These are phyloP conservation scores for Lathyrus oleraceus DNA, from an alignment of 306 rosid genomes.

Conservation along the genomic window DNA sequence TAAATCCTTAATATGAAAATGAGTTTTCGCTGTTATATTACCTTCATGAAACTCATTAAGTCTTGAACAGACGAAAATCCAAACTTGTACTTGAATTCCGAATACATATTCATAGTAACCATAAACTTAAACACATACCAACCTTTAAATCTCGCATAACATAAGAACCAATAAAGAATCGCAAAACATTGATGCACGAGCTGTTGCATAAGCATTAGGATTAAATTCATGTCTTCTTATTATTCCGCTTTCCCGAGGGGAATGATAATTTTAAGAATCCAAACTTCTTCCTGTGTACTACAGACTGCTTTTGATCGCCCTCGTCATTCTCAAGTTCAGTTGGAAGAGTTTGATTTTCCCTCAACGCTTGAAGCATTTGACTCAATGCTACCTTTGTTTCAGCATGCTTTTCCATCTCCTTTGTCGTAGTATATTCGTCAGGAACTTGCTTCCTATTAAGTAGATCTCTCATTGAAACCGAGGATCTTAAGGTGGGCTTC, in stretches of 20 bases:
- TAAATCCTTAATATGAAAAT: neutral
- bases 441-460: conserved; percentile 76
- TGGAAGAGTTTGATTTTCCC: conserved; percentile 61
- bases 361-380: conserved; percentile 86
- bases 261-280: conserved; percentile 88
- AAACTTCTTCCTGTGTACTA: conserved; percentile 71
- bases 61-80: neutral
- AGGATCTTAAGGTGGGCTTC: conserved; percentile 58
- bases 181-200: conserved; percentile 27
- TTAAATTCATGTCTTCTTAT: conserved; percentile 58
- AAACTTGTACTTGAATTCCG: neutral
- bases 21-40: neutral
- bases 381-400: conserved; percentile 81
- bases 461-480: conserved; percentile 85
- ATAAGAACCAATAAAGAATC: no score
- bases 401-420: conserved; percentile 49
- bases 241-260: conserved; percentile 65
- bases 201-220: conserved; percentile 31
- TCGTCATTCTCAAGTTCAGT: conserved; percentile 58
- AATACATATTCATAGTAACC: no score
- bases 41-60: neutral
- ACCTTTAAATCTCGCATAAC: no score
- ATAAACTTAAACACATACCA: no score
- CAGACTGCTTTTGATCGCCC: conserved; percentile 51
- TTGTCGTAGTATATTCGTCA: conserved; percentile 45